Base-by-base conservation (phyloP, 345 rosid genomes). In the Conringia planisiliqua region DNA sequence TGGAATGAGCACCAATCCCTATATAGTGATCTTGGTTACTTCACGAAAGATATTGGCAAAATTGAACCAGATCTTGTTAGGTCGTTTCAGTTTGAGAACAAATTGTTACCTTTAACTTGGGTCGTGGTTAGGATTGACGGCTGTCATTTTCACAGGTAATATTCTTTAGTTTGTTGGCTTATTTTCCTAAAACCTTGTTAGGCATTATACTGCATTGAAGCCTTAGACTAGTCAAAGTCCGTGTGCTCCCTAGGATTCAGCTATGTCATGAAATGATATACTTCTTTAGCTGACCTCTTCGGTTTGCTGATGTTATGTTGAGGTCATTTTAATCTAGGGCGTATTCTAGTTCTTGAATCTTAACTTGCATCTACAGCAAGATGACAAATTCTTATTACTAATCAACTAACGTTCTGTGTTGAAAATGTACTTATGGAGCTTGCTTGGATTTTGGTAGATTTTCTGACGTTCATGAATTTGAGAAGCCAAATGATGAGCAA, bases 121-220 rank as follows among this genome's bases (percentile, higher is more conserved):
- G 79, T 88, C 20, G 88, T 94, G 50, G 73, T 94, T 65, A 85
- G 98, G 77, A 86, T 91, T 74, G 98, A 93, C 76, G 98, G 98
- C 70, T 89, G 94, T 75, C 96, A 93, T 77, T 93, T 93, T 83
- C 98, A 93, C 87, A 86, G 96, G 97, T 89, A 81, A 84, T 12
- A 11, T 30, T 50, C 56, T 61, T n/a, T 68, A 24, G 18, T 35
- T 11, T 58, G 17, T n/a, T 27, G 3, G 5, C 57, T 57, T 50
- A 10, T 10, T 27, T 38, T 74, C 65, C 0, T 24, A 11, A 1
- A 43, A 18, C 11, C 4, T 64, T 72, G 42, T 63, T 17, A 14
- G 26, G 13, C 11, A 12, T 11, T 50, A 10, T 20, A 40, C 18
- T 63, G 26, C 70, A 54, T 17, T 30, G 57, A 16, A 56, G 36